Base-by-base conservation (phyloP, 805 yeast species). In the Groenewaldozyma salmanticensis region DNA sequence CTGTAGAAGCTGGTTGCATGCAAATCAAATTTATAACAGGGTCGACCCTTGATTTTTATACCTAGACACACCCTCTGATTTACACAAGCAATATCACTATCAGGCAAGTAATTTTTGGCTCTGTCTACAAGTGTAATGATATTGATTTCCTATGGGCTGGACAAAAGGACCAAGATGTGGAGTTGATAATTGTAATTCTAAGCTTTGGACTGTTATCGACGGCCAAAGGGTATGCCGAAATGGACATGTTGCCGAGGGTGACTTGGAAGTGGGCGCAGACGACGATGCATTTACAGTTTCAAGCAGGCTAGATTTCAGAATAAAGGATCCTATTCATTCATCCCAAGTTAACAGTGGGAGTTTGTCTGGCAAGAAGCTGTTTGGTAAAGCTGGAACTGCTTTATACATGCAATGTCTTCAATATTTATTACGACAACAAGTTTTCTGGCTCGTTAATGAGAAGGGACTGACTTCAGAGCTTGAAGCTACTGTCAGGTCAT, bases 241-340 rank as follows among this genome's bases (percentile, higher is more conserved):
- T 54, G 97, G 97, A 4, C 98, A 90, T 61, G 87, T 88, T 17
- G 74, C 75, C 60, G 90, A 79, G 48, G 87, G 88, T 27, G 81
- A 79, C 47, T 55, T 81, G 21, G 94, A 85, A 57, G 68, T 77
- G 47, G 83, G 82, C 47, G 90, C 85, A 52, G 95, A 85, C 36
- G 87, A 80, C n/a, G 90, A 79, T 45, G 81, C 73, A 27, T 59
- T 60, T 22, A 32, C 44, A 16, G 32, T 44, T 22, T n/a, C n/a
- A n/a, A n/a, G n/a, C n/a, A n/a, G n/a, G n/a, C n/a, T n/a, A n/a
- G 29, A 24, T 24, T 13, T 24, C 13, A 7, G 29, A 13, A 9
- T 13, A 45, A 42, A 21, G 51, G 48, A 22, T 16, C 40, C 11
- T 24, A 9, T 24, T 9, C 7, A 24, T 7, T 24, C 29, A 9